phyloP scores from a whole-genome alignment of 306 rosid species.

The Canavalia gladiata region DNA sequence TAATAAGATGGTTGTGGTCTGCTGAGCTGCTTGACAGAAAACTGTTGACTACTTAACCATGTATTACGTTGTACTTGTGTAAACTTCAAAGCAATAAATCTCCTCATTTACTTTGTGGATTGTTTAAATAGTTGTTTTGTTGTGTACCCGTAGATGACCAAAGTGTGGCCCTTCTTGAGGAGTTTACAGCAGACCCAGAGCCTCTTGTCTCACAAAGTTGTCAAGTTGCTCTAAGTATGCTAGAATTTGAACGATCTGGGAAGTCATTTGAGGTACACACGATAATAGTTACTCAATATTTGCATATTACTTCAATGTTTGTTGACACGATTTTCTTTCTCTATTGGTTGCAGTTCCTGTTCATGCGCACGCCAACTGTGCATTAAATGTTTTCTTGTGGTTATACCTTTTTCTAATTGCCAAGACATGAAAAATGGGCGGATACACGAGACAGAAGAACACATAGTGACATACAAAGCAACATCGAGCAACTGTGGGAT shows the following conservation, averaged over 20 bases:
- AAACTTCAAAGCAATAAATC: constrained; percentile 29
- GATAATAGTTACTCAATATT: constrained; percentile 26
- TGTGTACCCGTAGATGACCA: constrained; percentile 63
- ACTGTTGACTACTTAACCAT: constrained; percentile 25
- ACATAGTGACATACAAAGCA: neutral
- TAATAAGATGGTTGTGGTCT: neutral
- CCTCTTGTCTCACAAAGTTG: constrained; percentile 98
- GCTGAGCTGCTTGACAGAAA: constrained; percentile 4
- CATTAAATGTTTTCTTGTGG: constrained; percentile 44
- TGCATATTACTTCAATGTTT: constrained; percentile 19
- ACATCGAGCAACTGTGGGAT: constrained; percentile 6
- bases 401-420: constrained; percentile 6
- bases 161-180: constrained; percentile 89
- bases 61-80: neutral
- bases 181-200: constrained; percentile 82
- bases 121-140: constrained; percentile 40
- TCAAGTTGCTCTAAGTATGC: constrained; percentile 97
- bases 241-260: constrained; percentile 84
- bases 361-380: constrained; percentile 79
- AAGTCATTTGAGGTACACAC: constrained; percentile 87
- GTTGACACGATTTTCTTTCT: constrained; percentile 39
- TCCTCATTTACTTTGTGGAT: neutral
- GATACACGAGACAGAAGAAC: neutral
- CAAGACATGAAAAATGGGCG: constrained; percentile 33
- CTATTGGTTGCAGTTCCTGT: constrained; percentile 73